Evolutionary conservation across 257 asterid genomes (phyloP), one percentile per base, ranked within the genome.

Genomic region (Forsythia suspensa): DNA sequence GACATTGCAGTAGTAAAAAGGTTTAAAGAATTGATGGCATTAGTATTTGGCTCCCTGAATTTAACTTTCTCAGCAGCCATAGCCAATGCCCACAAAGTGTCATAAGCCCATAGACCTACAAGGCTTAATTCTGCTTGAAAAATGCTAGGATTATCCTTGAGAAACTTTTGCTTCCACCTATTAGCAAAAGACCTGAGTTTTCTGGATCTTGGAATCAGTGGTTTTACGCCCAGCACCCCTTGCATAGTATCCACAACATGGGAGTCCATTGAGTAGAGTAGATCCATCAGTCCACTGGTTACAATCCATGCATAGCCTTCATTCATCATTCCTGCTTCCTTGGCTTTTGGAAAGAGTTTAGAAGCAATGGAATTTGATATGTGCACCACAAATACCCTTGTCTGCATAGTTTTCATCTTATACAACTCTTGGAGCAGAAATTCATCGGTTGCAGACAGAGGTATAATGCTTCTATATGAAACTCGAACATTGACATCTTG

Each of bases 141-240:
- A 39, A 16, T 20, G 42, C 75, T 76, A 8, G 80, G 79, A 39
- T 69, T 76, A 15, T 74, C 82, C 15, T 34, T 21, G 0, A 18
- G 16, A 34, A 74, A 86, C 77, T 37, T 83, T 51, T 48, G 41
- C 72, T 75, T 74, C 80, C 82, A 80, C 43, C 72, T 68, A 20
- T 15, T 4, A 38, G 72, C 41, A 21, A 80, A 79, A 37, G 71
- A 61, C 11, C 48, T 15, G 8, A 84, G 84, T 46, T 70, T 42
- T 11, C 29, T 15, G 6, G 84, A 81, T 51, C 41, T 76, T 38
- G 85, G 86, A 65, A 83, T 69, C 20, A 70, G 42, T 1, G 90
- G 87, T 38, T 77, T 86, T 20, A 90, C 86, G 0, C 92, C 94
- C n/a, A 90, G 3, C 7, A 86, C 92, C 6, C 91, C 92, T n/a